Base-by-base conservation (phyloP, 768 basidiomycete genomes). In the Phylloporus arenicola region DNA sequence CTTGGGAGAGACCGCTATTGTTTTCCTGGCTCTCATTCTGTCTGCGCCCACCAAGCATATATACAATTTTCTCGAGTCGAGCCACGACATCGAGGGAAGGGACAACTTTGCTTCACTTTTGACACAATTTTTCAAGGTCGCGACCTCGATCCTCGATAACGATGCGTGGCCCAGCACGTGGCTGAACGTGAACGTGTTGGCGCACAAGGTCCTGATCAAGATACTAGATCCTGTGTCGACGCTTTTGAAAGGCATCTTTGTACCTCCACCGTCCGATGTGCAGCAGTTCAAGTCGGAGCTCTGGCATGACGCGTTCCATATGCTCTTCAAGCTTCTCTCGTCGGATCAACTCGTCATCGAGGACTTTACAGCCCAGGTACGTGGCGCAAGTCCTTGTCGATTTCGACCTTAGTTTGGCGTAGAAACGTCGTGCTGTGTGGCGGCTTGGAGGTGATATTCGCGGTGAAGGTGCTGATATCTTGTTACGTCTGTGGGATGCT, bases 361-460 rank as follows among this genome's bases (percentile, higher is more conserved):
- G 65, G 92, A 97, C 54, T 93, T 94, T 55, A 91, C 84, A 60
- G 90, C 93, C 2, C 95, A 95, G 79, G 91, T 88, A 51, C 33
- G 71, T 54, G 39, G 14, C 31, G 13, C 17, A 48, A 10, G 27
- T 45, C 25, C 48, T 52, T 24, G n/a, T 29, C 30, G 17, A 48
- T 49, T 20, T 35, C 27, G 12, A 39, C 31, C 51, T 58, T 17
- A 55, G 29, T 46, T 46, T 12, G 41, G 35, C 42, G 30, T 51
- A 96, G 90, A 92, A 92, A 83, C 88, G 92, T 37, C 83, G 94
- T 38, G 89, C 94, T 3, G 89, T 94, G 10, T 97, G 94, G 94
- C 81, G 91, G 33, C 80, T 97, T n/a, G 92, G 89, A 6, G 93
- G 93, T 24, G 95, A 98, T 69, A 83, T 97, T 60, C 82, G 95